A percentile compares a stretch with the other conserved stretches of the same genome.
phyloP scores from a whole-genome alignment of 169 alveolate genomes.

The Blepharisma undulans region DNA sequence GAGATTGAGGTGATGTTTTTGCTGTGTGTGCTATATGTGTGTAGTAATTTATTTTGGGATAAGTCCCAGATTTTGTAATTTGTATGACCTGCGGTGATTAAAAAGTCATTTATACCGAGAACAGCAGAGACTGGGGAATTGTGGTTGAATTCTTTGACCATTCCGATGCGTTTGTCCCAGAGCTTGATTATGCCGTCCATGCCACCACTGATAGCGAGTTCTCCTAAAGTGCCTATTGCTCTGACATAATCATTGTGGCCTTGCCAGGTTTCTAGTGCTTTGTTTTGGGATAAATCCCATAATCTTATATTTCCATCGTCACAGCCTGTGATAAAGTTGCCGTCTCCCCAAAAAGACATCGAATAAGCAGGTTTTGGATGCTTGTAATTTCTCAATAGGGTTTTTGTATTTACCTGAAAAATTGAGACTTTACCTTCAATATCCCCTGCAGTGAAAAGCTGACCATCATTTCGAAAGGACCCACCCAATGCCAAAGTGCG shows the following conservation, averaged over 20 bases:
- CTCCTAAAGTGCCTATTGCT: background rate
- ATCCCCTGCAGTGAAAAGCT: slow-evolving; percentile 35
- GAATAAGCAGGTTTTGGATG: slow-evolving; percentile 4
- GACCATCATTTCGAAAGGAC: slow-evolving; percentile 19
- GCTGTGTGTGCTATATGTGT: slow-evolving; percentile 23
- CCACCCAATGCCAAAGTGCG: slow-evolving; percentile 19
- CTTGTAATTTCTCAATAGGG: slow-evolving; percentile 5
- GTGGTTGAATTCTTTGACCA: background rate
- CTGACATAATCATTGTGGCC: slow-evolving; percentile 14
- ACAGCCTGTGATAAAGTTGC: slow-evolving; percentile 9
- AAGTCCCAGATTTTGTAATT: slow-evolving; percentile 25
- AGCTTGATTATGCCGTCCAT: slow-evolving; percentile 12
- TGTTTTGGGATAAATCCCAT: slow-evolving; percentile 10
- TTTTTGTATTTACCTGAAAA: slow-evolving; percentile 18
- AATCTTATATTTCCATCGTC: background rate
- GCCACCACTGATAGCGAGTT: slow-evolving; percentile 1
- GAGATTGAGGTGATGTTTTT: slow-evolving; percentile 22
- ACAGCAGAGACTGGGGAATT: background rate
- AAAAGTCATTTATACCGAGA: background rate
- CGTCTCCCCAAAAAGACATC: background rate
- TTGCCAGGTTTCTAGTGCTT: background rate
- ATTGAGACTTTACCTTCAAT: slow-evolving; percentile 24
- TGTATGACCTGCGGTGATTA: slow-evolving; percentile 19
- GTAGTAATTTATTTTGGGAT: background rate
- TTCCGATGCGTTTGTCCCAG: background rate